These are phyloP conservation scores for Groenewaldozyma tartarivorans DNA, from an alignment of 805 yeast species.

Conservation along the genomic window DNA sequence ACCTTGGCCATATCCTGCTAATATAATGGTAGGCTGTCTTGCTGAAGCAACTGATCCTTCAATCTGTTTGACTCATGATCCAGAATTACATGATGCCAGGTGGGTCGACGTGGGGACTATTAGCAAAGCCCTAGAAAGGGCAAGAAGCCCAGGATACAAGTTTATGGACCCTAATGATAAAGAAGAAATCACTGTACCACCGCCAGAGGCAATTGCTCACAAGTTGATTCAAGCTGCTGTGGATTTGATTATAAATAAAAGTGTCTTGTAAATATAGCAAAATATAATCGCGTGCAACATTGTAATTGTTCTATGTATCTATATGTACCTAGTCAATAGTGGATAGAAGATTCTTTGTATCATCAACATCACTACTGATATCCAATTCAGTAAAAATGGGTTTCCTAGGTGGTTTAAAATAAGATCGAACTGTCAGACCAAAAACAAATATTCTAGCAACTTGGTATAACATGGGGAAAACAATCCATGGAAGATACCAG, in stretches of 20 bases:
- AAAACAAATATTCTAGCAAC: background rate
- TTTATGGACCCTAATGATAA: conserved; percentile 1
- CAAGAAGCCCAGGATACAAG: conserved; percentile 10
- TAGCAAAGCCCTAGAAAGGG: conserved; percentile 27
- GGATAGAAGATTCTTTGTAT: conserved; percentile 2
- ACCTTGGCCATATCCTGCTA: conserved; percentile 98
- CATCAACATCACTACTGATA: too few species aligned
- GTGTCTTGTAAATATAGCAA: background rate
- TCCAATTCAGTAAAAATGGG: too few species aligned
- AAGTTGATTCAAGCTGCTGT: conserved; percentile 22
- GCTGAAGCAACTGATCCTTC: conserved; percentile 63
- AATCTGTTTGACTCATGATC: conserved; percentile 70
- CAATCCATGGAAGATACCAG: conserved; percentile 5
- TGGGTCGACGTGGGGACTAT: conserved; percentile 66
- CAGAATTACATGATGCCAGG: conserved; percentile 74
- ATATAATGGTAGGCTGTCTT: conserved; percentile 86
- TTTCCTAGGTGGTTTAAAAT: too few species aligned
- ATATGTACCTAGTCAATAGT: conserved; percentile 1
- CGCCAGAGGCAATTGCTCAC: conserved; percentile 28
- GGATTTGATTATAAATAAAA: conserved; percentile 1
- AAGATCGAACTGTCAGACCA: too few species aligned
- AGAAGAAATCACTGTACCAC: conserved; percentile 22
- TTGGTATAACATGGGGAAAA: background rate
- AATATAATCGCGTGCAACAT: too few species aligned
- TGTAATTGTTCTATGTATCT: too few species aligned